phyloP scores from a whole-genome alignment of 116 monocot genomes.

The Papilionanthe hybrid region DNA sequence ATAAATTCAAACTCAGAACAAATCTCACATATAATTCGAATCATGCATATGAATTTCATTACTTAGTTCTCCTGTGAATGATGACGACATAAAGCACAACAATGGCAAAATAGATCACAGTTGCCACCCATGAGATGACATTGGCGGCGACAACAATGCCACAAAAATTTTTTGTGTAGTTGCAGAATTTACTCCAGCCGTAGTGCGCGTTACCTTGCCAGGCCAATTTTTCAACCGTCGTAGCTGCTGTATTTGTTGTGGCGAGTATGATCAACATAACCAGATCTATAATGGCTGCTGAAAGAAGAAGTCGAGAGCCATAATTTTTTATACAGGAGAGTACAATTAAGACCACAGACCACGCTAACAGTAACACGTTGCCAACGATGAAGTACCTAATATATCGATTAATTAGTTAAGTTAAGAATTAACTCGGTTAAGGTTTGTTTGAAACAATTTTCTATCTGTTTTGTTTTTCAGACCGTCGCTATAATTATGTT shows the following conservation, averaged over 20 bases:
- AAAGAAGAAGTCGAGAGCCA: not conserved
- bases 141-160: not conserved
- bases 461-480: too few relatives aligned
- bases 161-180: not conserved
- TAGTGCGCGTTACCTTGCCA: not conserved
- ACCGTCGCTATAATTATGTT: too few relatives aligned
- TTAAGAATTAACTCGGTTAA: too few relatives aligned
- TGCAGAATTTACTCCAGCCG: not conserved
- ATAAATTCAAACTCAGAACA: not conserved
- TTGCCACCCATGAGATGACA: not conserved
- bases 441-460: too few relatives aligned
- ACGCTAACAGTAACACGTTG: not conserved
- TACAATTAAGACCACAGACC: not conserved
- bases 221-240: not conserved
- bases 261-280: not conserved
- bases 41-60: not conserved
- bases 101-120: not conserved
- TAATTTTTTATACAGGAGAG: not conserved
- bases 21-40: not conserved
- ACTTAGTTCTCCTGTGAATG: not conserved
- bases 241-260: not conserved
- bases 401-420: not conserved
- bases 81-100: not conserved
- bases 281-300: not conserved
- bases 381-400: not conserved